Conservation (phyloP, 1,139 yeast species). For the Pneumocystis oryctolagi region DNA sequence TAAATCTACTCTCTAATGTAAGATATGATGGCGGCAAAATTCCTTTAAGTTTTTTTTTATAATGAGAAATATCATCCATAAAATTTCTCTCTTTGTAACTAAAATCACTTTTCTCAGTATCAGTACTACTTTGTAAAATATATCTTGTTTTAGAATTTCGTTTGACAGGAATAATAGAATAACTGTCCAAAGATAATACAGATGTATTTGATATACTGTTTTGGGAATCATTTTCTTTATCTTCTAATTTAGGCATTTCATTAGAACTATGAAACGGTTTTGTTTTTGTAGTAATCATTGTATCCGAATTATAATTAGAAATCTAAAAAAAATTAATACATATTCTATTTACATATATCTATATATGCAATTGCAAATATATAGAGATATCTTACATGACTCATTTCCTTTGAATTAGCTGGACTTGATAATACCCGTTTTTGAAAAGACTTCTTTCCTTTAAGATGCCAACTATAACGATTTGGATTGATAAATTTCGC, state of each 20-base stretch:
- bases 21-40: background rate
- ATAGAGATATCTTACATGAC: background rate
- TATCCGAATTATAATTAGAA: background rate
- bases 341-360: background rate
- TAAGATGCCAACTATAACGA: background rate
- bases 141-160: background rate
- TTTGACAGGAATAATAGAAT: background rate
- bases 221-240: background rate
- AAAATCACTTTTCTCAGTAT: background rate
- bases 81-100: background rate
- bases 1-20: background rate
- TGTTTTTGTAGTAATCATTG: background rate
- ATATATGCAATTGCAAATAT: background rate
- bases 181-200: background rate
- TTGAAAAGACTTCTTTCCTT: background rate
- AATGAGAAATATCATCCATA: background rate
- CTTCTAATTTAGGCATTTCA: background rate
- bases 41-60: background rate
- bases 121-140: background rate
- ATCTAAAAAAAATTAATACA: background rate
- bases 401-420: background rate
- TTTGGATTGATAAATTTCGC: background rate
- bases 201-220: background rate
- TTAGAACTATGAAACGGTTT: background rate
- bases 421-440: background rate